Base-by-base conservation (phyloP, 1,284 basidiomycete genomes). In the Microbotryum violaceum region DNA sequence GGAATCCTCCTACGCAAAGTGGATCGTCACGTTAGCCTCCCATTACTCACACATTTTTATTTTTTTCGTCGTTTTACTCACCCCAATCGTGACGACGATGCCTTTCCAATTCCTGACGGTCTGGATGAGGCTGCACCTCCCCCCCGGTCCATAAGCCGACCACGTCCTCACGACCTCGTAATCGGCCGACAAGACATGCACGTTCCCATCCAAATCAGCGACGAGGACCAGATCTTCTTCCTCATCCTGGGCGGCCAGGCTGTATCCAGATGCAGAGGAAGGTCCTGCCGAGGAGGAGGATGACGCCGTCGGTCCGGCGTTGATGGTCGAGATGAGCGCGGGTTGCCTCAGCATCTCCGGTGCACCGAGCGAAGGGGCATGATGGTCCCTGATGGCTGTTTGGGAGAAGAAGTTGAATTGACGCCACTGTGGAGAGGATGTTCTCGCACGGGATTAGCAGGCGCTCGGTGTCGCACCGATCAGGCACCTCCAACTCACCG, bases 31-130 rank as follows among this genome's bases (percentile, higher is more conserved):
- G 56, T 6, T n/a, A 51, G 18, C 27, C 27, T 27, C 27, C 27
- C 27, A 6, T 27, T 27, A 27, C 27, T 27, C 27, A 27, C 27
- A 27, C 3, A 6, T 0, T 27, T 0, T 27, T 6, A 0, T 27
- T 0, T 27, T 6, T 27, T 6, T 27, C 27, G 27, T 27, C 6
- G 27, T 27, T 27, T 27, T 1, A 80, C 86, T 60, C 71, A 91
- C 89, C 31, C 91, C 92, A 27, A 96, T 80, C 1, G 88, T 90
- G 10, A 96, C 79, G 21, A 96, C 78, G 50, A 91, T 78, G 0
- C 88, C 87, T 56, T 86, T 75, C 85, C 89, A 93, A 50, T 83
- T 85, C 55, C 79, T 79, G n/a, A 51, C 50, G n/a, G 63, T 61
- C 60, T 58, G 61, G 4, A 50, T 27, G 18, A 21, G 53, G 31